A percentile compares a stretch with the other conserved stretches of the same genome.
Conservation (phyloP, 495 filamentous ascomycete species). For the Penicillium odoratum region DNA sequence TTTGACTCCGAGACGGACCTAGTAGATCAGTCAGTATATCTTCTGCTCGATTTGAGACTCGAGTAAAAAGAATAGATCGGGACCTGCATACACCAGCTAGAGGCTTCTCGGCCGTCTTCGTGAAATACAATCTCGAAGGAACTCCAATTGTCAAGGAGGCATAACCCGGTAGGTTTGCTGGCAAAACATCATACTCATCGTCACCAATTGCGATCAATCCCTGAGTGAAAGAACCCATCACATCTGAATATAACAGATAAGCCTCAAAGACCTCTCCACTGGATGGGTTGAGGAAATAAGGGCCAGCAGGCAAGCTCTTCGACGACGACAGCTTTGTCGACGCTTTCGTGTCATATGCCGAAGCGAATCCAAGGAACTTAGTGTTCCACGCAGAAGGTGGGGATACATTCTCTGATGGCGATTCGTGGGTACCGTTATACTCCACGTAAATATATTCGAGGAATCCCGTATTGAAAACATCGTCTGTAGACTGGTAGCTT, state of each 20-base stretch:
- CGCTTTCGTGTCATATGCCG: neutral
- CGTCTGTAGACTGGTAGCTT: neutral
- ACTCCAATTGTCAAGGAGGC: constrained; percentile 35
- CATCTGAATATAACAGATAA: constrained; percentile 44
- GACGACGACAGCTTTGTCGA: neutral
- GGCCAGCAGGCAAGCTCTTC: constrained; percentile 38
- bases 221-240: constrained; percentile 38
- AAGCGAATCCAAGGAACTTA: neutral
- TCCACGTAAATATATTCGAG: neutral
- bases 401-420: neutral
- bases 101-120: constrained; percentile 28
- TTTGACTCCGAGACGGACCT: constrained; percentile 29
- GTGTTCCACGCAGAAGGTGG: neutral
- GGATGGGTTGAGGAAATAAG: constrained; percentile 45
- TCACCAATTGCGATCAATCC: constrained; percentile 34
- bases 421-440: neutral
- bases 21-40: neutral
- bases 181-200: neutral
- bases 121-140: constrained; percentile 46
- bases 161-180: constrained; percentile 12
- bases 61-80: neutral
- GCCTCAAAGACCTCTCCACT: constrained; percentile 41
- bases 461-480: constrained; percentile 5
- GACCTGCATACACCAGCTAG: constrained; percentile 28
- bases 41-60: neutral